A percentile compares a stretch with the other conserved stretches of the same genome.
Conservation (phyloP, 2,329 filamentous ascomycete genomes). For the Neocatenulostroma microsporum region DNA sequence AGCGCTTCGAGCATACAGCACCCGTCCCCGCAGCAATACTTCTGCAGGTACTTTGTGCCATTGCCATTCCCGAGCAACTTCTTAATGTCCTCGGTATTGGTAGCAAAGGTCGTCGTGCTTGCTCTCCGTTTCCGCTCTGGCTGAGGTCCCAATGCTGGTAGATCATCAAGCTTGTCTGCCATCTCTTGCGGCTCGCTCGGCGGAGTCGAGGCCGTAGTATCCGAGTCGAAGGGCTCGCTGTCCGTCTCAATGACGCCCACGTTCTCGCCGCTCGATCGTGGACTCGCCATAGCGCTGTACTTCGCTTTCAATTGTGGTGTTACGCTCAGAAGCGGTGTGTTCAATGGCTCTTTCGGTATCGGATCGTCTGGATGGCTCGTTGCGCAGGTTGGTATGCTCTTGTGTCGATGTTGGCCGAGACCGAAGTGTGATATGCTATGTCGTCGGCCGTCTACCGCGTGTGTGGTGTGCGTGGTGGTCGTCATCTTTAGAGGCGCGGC, state of each 20-base stretch:
- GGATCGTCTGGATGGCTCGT: slow-evolving; percentile 42
- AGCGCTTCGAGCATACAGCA: slow-evolving; percentile 55
- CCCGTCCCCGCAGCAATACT: slow-evolving; percentile 57
- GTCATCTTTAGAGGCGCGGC: no score
- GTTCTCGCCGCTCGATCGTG: slow-evolving; percentile 26
- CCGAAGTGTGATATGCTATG: slow-evolving; percentile 26
- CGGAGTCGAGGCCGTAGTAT: slow-evolving; percentile 38
- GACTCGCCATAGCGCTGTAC: slow-evolving; percentile 23
- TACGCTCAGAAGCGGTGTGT: slow-evolving; percentile 17
- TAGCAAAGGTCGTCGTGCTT: slow-evolving; percentile 38
- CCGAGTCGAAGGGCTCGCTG: slow-evolving; percentile 18
- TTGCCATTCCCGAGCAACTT: slow-evolving; percentile 49
- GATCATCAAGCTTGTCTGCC: slow-evolving; percentile 33
- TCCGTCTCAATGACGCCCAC: no score
- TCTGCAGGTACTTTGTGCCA: slow-evolving; percentile 54
- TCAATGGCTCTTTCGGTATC: slow-evolving; percentile 36
- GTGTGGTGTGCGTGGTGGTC: neutral
- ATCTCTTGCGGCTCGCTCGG: slow-evolving; percentile 34
- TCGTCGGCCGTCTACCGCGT: no score
- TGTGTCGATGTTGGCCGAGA: slow-evolving; percentile 24
- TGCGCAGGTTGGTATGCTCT: slow-evolving; percentile 33
- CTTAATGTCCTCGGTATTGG: slow-evolving; percentile 49
- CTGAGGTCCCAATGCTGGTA: slow-evolving; percentile 24
- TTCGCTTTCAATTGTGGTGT: slow-evolving; percentile 18
- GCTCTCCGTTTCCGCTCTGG: slow-evolving; percentile 14